Conservation (phyloP, 768 basidiomycete species). For the Kwoniella pini region DNA sequence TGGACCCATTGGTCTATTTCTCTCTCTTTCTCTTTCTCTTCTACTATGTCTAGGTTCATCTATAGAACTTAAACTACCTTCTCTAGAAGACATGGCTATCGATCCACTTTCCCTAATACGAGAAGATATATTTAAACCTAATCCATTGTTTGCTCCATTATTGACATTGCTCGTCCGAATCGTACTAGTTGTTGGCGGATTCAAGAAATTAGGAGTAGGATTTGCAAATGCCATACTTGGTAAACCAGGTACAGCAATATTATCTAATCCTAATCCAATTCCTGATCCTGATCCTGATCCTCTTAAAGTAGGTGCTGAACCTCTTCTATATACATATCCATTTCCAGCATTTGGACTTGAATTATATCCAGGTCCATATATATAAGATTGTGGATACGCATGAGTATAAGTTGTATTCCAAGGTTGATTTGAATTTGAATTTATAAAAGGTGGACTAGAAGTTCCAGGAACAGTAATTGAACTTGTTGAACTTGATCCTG, state of each 20-base stretch:
- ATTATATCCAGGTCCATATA: background rate
- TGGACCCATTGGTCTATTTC: conserved; percentile 18
- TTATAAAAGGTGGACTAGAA: conserved; percentile 10
- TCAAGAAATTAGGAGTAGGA: conserved; percentile 20
- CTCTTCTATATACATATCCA: conserved; percentile 9
- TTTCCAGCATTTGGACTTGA: background rate
- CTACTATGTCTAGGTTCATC: conserved; percentile 2
- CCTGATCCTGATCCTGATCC: background rate
- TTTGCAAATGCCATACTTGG: conserved; percentile 15
- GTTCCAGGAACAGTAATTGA: conserved; percentile 31
- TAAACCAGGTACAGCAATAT: conserved; percentile 13
- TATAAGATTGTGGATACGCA: no score
- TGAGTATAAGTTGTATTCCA: no score
- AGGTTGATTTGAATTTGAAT: no score
- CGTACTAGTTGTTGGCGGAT: background rate
- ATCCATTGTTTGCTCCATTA: background rate
- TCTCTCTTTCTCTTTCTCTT: background rate
- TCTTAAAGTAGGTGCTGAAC: conserved; percentile 12
- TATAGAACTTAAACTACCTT: conserved; percentile 11
- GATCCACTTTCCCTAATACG: background rate
- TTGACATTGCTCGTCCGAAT: no score
- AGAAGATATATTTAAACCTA: conserved; percentile 1
- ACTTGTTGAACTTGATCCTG: conserved; percentile 27
- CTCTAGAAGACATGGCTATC: background rate
- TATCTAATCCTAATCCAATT: background rate